These are phyloP conservation scores for Mangifera indica DNA, from an alignment of 345 rosid species.

Conservation along the genomic window DNA sequence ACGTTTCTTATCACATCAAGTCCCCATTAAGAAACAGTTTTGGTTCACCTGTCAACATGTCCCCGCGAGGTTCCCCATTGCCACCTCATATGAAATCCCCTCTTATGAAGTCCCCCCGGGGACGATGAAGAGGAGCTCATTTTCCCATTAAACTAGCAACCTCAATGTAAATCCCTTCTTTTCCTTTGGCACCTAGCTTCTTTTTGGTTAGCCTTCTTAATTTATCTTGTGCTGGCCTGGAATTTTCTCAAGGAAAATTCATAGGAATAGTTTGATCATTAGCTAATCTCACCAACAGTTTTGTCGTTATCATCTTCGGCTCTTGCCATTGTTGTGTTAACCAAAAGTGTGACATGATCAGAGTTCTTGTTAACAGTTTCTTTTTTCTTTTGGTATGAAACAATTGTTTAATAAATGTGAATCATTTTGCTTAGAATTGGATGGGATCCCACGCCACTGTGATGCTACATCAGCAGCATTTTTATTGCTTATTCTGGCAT, in stretches of 20 bases:
- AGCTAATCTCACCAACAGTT: neutral
- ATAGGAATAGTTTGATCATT: neutral
- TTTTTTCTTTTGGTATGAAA: neutral
- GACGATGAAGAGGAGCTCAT: neutral
- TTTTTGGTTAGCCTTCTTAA: neutral
- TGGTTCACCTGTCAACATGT: slow-evolving; percentile 18
- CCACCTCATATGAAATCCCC: slow-evolving; percentile 15
- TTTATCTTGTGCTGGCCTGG: neutral
- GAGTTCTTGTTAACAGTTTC: neutral
- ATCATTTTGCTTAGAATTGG: neutral
- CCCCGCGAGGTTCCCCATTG: slow-evolving; percentile 19
- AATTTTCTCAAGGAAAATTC: neutral
- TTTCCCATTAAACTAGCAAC: neutral
- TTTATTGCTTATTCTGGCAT: no score
- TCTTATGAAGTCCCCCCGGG: neutral
- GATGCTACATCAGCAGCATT: neutral
- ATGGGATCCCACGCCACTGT: neutral
- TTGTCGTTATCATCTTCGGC: neutral
- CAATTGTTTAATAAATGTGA: neutral
- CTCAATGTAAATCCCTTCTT: slow-evolving; percentile 10
- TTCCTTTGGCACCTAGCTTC: neutral
- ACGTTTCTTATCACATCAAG: neutral
- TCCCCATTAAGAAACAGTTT: slow-evolving; percentile 14
- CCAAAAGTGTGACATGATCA: neutral
- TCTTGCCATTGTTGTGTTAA: neutral